Evolutionary conservation across 176 grass and related monocot species (phyloP).

Genomic region (Dactylis glomerata): DNA sequence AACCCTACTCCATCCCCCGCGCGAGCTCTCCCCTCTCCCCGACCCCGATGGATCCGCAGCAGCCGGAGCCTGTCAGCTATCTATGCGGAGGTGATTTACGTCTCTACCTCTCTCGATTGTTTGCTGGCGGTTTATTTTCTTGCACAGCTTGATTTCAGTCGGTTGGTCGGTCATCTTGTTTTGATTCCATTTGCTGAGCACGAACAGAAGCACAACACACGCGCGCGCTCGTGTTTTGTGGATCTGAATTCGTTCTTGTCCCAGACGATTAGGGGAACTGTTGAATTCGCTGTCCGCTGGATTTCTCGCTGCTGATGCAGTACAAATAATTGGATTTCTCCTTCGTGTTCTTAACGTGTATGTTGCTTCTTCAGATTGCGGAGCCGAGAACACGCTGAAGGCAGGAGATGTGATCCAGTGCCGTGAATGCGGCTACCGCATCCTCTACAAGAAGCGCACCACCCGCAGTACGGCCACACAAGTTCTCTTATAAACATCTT

Average conservation of each 20-base stretch:
- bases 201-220: neutral
- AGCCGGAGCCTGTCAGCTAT: constrained; percentile 50
- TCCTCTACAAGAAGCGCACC: constrained; percentile 66
- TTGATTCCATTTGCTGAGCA: neutral
- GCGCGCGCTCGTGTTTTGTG: neutral
- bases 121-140: neutral
- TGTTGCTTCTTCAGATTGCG: constrained; percentile 19
- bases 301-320: neutral
- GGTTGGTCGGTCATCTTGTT: neutral
- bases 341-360: neutral
- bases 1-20: neutral
- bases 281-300: neutral
- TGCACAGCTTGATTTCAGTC: neutral
- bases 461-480: constrained; percentile 18
- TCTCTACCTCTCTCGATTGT: neutral
- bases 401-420: constrained; percentile 54
- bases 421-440: constrained; percentile 55
- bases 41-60: constrained; percentile 42
- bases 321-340: neutral
- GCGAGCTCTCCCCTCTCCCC: neutral
- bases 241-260: neutral
- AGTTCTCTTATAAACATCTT: neutral
- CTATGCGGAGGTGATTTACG: constrained; percentile 38
- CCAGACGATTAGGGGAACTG: neutral
- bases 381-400: constrained; percentile 52